Base-by-base conservation (phyloP, 2,329 filamentous ascomycete species). In the Stagonosporopsis vannaccii region DNA sequence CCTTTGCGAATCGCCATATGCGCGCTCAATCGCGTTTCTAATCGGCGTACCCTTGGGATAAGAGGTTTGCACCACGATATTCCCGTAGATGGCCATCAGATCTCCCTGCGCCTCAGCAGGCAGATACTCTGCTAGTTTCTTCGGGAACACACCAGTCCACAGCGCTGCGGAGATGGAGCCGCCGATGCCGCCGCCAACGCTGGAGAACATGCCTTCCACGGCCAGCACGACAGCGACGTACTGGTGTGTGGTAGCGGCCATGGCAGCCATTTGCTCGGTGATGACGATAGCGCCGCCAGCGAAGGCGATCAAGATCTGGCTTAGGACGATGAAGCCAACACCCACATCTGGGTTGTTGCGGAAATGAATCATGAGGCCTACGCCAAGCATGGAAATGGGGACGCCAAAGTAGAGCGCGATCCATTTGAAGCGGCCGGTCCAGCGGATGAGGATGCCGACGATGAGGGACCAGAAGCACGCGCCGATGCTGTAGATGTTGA, bases 121-220 rank as follows among this genome's bases (percentile, higher is more conserved):
- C 0, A 88, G 75, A 9, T 60, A 56, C n/a, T 44, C 45, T 11
- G 51, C 61, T 13, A 88, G 77, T 8, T 80, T 80, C 15, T 77
- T 70, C 5, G 80, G 81, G 59, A 90, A 83, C 1, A 82, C 80
- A 53, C 81, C 79, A 0, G 82, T 84, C 86, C 87, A 90, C 56
- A 90, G 83, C 4, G 86, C 86, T 0, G 81, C 81, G 1, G 87
- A 82, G 39, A 90, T 80, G 3, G 86, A 81, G 30, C 50, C 60
- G n/a, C 74, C 74, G 40, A 76, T 70, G 12, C 68, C 72, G 26
- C 66, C 66, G 22, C 75, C 88, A 57, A 90, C 81, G 58, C 81
- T 82, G 60, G 82, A 79, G 40, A 86, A 84, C 32, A 89, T 81
- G 19, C 82, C 79, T 42, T 86, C 79, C 56, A 90, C 77, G 7